Percentiles rank a stretch among this genome's conserved stretches.
Conservation (phyloP, 345 rosid genomes). For the Eucalyptus cladocalyx region DNA sequence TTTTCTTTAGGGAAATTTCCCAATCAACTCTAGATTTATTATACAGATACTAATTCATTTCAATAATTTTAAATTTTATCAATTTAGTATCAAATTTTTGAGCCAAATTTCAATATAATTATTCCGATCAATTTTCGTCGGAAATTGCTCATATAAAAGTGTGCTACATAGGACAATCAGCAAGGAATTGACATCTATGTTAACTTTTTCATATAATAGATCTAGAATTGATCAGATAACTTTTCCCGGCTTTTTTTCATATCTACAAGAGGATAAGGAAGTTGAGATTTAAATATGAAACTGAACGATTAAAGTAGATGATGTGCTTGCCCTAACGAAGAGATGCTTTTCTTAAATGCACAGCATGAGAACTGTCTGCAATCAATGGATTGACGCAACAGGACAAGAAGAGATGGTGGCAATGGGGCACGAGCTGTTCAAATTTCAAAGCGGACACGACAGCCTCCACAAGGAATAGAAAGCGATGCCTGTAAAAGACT, state of each 20-base stretch:
- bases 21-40: no score
- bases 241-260: not conserved
- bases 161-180: accelerated
- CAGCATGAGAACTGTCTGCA: not conserved
- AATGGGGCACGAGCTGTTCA: not conserved
- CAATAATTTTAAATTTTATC: accelerated
- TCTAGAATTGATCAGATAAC: not conserved
- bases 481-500: not conserved
- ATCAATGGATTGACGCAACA: not conserved
- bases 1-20: not conserved
- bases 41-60: accelerated
- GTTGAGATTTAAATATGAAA: not conserved
- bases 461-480: not conserved
- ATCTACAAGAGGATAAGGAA: not conserved
- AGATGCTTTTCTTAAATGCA: not conserved
- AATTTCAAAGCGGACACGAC: not conserved
- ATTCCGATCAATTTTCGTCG: accelerated
- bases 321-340: not conserved
- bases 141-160: accelerated
- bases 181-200: accelerated
- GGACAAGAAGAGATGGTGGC: not conserved
- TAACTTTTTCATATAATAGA: not conserved
- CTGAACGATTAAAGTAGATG: not conserved
- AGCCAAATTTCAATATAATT: accelerated
- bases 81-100: accelerated